phyloP scores from a whole-genome alignment of 805 yeast genomes.

The Wickerhamomyces canadensis region DNA sequence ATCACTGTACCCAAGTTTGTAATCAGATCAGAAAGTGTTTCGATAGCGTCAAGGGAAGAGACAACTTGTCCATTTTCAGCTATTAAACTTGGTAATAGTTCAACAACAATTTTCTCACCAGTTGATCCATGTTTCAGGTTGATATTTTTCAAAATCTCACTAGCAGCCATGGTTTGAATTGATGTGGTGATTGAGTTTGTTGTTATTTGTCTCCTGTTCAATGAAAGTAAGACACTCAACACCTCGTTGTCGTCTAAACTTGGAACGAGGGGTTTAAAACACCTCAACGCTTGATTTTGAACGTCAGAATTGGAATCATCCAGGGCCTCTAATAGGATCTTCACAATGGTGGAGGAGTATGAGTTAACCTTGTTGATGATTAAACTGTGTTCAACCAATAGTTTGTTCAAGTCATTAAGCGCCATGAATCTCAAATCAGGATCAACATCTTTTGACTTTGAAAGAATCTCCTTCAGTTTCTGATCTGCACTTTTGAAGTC shows the following conservation, averaged over 20 bases:
- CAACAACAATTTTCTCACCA: conserved; percentile 28
- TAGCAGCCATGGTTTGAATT: conserved; percentile 23
- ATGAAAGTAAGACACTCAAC: conserved; percentile 12
- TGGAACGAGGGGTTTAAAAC: conserved; percentile 37
- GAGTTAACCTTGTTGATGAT: conserved; percentile 24
- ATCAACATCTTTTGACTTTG: conserved; percentile 58
- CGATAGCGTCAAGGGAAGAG: conserved; percentile 49
- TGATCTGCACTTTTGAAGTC: conserved; percentile 26
- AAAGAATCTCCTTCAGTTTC: conserved; percentile 25
- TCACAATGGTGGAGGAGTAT: conserved; percentile 31
- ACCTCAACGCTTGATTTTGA: conserved; percentile 65
- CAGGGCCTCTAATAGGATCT: conserved; percentile 38
- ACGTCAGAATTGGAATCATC: conserved; percentile 67
- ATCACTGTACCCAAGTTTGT: conserved; percentile 42
- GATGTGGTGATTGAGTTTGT: conserved; percentile 24
- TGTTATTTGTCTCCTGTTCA: conserved; percentile 16
- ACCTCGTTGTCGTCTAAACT: conserved; percentile 21
- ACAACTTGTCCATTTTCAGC: conserved; percentile 26
- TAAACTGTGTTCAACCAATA: conserved; percentile 26
- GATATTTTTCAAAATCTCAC: conserved; percentile 21
- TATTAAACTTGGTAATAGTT: conserved; percentile 35
- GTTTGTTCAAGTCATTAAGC: conserved; percentile 59
- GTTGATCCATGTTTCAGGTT: conserved; percentile 19
- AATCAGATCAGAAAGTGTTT: conserved; percentile 52
- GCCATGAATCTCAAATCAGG: conserved; percentile 87